These are phyloP conservation scores for Hyparrhenia diplandra DNA, from an alignment of 176 grass and related monocot genomes.

Conservation along the genomic window DNA sequence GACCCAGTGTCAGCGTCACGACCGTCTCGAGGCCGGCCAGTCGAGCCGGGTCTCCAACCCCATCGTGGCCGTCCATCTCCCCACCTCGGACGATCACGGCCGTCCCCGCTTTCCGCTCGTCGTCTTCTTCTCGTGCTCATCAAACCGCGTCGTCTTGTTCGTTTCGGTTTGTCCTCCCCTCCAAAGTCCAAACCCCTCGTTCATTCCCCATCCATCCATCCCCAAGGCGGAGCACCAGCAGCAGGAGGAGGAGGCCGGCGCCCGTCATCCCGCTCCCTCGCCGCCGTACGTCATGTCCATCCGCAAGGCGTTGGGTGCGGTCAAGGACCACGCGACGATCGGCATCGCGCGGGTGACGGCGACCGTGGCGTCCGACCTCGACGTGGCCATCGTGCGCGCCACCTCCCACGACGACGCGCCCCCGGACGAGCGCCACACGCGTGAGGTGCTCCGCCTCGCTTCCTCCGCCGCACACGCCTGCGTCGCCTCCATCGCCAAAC, in stretches of 20 bases:
- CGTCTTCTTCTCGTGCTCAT: too few species aligned
- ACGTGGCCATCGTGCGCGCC: constrained; percentile 67
- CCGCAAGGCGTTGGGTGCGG: constrained; percentile 67
- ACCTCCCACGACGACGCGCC: constrained; percentile 65
- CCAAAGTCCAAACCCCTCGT: background rate
- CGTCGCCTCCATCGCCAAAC: too few species aligned
- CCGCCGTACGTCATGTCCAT: constrained; percentile 27
- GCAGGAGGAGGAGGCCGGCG: background rate
- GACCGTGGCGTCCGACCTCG: constrained; percentile 47
- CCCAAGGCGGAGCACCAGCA: background rate
- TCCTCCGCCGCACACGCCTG: too few species aligned
- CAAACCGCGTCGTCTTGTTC: background rate
- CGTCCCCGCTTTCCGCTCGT: too few species aligned
- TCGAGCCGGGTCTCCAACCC: too few species aligned
- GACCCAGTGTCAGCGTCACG: too few species aligned
- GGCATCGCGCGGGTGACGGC: constrained; percentile 65
- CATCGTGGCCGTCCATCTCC: too few species aligned
- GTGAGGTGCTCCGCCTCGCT: constrained; percentile 33
- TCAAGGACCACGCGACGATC: constrained; percentile 85
- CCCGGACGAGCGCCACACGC: constrained; percentile 45
- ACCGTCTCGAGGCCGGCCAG: too few species aligned
- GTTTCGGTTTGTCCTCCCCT: background rate
- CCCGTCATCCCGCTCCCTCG: too few species aligned
- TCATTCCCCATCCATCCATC: background rate
- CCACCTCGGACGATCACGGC: too few species aligned